Evolutionary conservation across 345 rosid species (phyloP).

Genomic region (Geranium brycei): DNA sequence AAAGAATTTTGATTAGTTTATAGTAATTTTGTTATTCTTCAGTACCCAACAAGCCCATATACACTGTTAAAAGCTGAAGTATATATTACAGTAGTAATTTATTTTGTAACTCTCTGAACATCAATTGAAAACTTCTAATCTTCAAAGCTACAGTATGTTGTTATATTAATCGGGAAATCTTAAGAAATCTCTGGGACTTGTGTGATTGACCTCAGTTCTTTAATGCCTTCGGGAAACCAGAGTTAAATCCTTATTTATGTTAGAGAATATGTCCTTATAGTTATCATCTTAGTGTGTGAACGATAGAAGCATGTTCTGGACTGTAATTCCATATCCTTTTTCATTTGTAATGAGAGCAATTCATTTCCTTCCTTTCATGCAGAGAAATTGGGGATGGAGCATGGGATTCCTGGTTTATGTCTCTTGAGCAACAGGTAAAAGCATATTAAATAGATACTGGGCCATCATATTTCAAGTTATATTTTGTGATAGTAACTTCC

Average conservation of each 20-base stretch:
- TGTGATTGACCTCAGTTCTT: neutral
- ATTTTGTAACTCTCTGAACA: neutral
- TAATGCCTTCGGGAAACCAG: neutral
- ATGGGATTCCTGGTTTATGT: conserved; percentile 86
- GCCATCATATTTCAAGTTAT: conserved; percentile 1
- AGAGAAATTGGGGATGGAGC: conserved; percentile 84
- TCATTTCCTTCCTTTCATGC: conserved; percentile 12
- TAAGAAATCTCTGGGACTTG: neutral
- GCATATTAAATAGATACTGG: neutral
- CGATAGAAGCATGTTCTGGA: neutral
- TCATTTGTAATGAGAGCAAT: conserved; percentile 1
- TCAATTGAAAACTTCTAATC: neutral
- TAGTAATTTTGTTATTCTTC: neutral
- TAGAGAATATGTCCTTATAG: neutral
- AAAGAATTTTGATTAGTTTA: neutral
- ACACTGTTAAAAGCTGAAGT: neutral
- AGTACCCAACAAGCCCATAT: neutral
- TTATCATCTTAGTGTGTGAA: neutral
- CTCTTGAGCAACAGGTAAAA: conserved; percentile 59
- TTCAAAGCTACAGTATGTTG: no score
- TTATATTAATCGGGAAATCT: neutral
- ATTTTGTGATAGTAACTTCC: conserved; percentile 5
- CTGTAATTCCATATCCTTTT: neutral
- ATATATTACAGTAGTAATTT: neutral
- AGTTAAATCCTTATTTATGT: neutral